Percentiles rank a stretch among this genome's conserved stretches.
Evolutionary conservation across 208 protist species (phyloP).

Genomic region (Trypanosoma cruzi): DNA sequence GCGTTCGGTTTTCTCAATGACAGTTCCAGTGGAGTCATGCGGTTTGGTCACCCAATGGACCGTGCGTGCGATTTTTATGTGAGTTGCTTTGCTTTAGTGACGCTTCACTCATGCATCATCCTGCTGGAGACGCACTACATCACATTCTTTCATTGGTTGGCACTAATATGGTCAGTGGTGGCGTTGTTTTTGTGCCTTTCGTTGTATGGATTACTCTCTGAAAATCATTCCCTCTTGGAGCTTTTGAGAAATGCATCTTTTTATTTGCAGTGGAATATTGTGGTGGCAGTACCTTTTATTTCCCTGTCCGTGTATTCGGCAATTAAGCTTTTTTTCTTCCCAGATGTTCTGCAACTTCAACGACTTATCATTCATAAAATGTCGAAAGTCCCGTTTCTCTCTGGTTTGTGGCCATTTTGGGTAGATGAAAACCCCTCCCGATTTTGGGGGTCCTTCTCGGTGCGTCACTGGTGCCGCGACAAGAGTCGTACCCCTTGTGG

Average conservation of each 20-base stretch:
- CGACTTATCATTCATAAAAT: slow-evolving; percentile 22
- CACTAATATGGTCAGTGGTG: slow-evolving; percentile 59
- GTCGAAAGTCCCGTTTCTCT: background rate
- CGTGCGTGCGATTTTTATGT: slow-evolving; percentile 77
- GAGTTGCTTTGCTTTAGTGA: slow-evolving; percentile 78
- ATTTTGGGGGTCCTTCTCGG: slow-evolving; percentile 58
- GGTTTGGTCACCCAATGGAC: slow-evolving; percentile 42
- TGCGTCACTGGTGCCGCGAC: slow-evolving; percentile 13
- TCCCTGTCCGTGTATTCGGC: slow-evolving; percentile 54
- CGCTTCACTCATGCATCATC: slow-evolving; percentile 83
- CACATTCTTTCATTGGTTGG: slow-evolving; percentile 66
- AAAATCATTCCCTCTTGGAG: slow-evolving; percentile 53
- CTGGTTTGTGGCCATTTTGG: background rate
- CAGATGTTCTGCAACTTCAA: slow-evolving; percentile 64
- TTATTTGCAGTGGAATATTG: slow-evolving; percentile 57
- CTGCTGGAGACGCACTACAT: slow-evolving; percentile 84
- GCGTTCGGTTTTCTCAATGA: slow-evolving; percentile 36
- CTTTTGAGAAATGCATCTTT: slow-evolving; percentile 53
- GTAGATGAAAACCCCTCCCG: slow-evolving; percentile 51
- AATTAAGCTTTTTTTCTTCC: slow-evolving; percentile 66
- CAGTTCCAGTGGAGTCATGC: slow-evolving; percentile 37
- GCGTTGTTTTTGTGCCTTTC: slow-evolving; percentile 67
- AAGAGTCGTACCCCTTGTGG: background rate
- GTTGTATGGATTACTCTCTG: slow-evolving; percentile 26
- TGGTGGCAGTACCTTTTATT: slow-evolving; percentile 39